Evolutionary conservation across 176 grass and related monocot genomes (phyloP).

Genomic region (Neostapfia colusana): DNA sequence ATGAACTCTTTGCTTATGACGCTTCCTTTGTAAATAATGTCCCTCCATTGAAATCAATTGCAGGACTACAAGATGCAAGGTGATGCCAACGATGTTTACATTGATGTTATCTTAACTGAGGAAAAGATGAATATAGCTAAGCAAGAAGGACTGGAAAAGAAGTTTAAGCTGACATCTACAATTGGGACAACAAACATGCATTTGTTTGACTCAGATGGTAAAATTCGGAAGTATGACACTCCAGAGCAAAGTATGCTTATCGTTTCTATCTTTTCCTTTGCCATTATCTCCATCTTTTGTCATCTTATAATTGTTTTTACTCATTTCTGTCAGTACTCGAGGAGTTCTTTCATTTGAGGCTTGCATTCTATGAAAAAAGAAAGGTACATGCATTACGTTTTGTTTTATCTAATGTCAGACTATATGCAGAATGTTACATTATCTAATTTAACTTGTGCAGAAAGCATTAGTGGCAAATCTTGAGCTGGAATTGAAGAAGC

Average conservation of each 20-base stretch:
- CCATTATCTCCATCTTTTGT: background rate
- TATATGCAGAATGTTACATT: background rate
- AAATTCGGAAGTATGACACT: conserved; percentile 80
- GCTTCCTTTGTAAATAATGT: background rate
- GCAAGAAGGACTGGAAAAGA: conserved; percentile 85
- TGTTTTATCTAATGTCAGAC: background rate
- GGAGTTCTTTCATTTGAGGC: conserved; percentile 68
- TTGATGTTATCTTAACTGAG: conserved; percentile 56
- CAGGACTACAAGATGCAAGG: conserved; percentile 53
- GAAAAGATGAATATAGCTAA: conserved; percentile 69
- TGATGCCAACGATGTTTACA: conserved; percentile 59
- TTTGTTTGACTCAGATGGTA: conserved; percentile 70
- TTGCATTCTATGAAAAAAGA: conserved; percentile 70
- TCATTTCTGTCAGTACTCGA: conserved; percentile 53
- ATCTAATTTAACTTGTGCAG: conserved; percentile 38
- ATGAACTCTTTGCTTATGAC: conserved; percentile 18
- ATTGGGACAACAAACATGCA: conserved; percentile 93
- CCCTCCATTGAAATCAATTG: conserved; percentile 9
- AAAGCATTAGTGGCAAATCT: conserved; percentile 56
- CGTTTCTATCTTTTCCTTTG: too few species aligned
- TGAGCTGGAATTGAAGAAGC: conserved; percentile 58
- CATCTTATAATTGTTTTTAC: background rate
- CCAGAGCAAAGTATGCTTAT: conserved; percentile 64
- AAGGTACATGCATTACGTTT: conserved; percentile 51
- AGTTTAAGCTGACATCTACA: conserved; percentile 83